Evolutionary conservation across 148 eudicot genomes (phyloP).

Genomic region (Bassia scoparia): DNA sequence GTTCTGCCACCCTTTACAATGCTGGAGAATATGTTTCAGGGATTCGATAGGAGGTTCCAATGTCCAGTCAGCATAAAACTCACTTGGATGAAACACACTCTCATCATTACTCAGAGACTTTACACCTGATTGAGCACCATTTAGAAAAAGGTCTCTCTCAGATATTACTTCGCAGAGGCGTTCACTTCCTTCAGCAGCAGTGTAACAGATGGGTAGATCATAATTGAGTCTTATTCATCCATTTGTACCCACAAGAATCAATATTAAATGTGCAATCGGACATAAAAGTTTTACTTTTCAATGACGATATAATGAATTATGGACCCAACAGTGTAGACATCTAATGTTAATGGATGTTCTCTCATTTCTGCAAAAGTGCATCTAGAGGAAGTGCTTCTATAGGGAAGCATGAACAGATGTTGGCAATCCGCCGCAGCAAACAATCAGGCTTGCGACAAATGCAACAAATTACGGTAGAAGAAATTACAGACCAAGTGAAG

Average conservation of each 20-base stretch:
- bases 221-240: neutral
- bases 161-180: slow-evolving; percentile 47
- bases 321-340: no score
- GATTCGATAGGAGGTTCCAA: slow-evolving; percentile 61
- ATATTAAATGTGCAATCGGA: no score
- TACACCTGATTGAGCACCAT: slow-evolving; percentile 45
- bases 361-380: neutral
- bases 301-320: no score
- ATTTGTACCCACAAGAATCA: neutral
- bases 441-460: neutral
- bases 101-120: slow-evolving; percentile 33
- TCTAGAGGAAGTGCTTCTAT: neutral
- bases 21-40: slow-evolving; percentile 57
- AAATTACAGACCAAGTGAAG: slow-evolving; percentile 5
- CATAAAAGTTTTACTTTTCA: no score
- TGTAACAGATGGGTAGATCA: neutral
- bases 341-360: neutral
- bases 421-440: neutral
- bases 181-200: slow-evolving; percentile 43
- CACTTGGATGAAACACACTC: slow-evolving; percentile 50
- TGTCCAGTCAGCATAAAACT: slow-evolving; percentile 54
- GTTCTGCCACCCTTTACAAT: slow-evolving; percentile 67
- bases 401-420: neutral
- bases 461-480: neutral
- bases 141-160: slow-evolving; percentile 52